Percentiles rank a stretch among this genome's conserved stretches.
phyloP scores from a whole-genome alignment of 2,329 filamentous ascomycete genomes.

The Xylariaceae sp. region DNA sequence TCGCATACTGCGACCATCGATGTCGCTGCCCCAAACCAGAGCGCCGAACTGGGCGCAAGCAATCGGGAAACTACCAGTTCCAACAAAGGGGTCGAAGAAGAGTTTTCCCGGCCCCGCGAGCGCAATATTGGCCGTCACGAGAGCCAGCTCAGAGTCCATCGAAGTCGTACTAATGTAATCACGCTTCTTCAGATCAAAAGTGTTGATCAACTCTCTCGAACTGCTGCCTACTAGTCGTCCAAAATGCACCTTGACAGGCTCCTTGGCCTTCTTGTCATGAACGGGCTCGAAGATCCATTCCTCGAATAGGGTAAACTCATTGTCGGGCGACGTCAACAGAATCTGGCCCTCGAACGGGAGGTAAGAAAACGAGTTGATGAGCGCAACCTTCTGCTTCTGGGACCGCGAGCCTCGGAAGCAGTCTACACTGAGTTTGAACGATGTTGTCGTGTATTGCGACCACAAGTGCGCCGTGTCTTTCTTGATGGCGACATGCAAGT shows the following conservation, averaged over 20 bases:
- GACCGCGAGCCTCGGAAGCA: constrained; percentile 71
- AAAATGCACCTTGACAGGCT: constrained; percentile 60
- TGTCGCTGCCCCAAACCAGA: constrained; percentile 78
- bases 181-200: constrained; percentile 87
- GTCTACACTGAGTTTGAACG: constrained; percentile 83
- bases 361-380: constrained; percentile 80
- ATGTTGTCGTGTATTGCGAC: constrained; percentile 55
- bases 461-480: constrained; percentile 58
- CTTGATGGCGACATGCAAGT: constrained; percentile 62
- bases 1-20: constrained; percentile 83
- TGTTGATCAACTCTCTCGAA: constrained; percentile 61
- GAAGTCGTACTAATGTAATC: constrained; percentile 92
- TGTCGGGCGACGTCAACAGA: constrained; percentile 65
- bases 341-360: constrained; percentile 75
- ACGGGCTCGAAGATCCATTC: constrained; percentile 60
- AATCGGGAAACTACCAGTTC: constrained; percentile 87
- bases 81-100: constrained; percentile 93
- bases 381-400: constrained; percentile 55
- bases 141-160: constrained; percentile 91
- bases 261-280: constrained; percentile 41
- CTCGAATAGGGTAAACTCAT: constrained; percentile 77
- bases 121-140: constrained; percentile 88
- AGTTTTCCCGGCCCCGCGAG: constrained; percentile 76
- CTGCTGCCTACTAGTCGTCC: constrained; percentile 66
- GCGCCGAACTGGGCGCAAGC: constrained; percentile 90